These are phyloP conservation scores for Rhodotorula sp. DNA, from an alignment of 1,284 basidiomycete genomes.

Conservation along the genomic window DNA sequence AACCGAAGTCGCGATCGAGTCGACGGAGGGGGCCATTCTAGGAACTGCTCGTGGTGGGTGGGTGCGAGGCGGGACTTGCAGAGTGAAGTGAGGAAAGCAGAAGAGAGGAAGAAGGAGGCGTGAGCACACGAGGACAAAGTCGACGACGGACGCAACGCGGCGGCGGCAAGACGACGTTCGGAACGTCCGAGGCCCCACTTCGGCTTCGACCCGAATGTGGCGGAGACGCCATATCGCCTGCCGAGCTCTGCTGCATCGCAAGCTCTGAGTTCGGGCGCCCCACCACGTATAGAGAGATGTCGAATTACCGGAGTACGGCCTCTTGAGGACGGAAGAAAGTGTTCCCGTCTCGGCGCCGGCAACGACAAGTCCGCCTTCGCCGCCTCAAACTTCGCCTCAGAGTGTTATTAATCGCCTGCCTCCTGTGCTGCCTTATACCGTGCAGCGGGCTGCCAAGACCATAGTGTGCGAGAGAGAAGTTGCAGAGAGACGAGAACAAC, in stretches of 20 bases:
- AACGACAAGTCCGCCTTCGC: no score
- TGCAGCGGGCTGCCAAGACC: no score
- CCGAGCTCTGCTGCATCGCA: not conserved
- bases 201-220: not conserved
- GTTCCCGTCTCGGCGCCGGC: no score
- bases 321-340: no score
- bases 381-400: no score
- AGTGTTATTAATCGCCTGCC: no score
- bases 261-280: no score
- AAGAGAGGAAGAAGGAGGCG: not conserved
- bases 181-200: not conserved
- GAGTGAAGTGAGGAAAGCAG: not conserved
- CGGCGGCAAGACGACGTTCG: slow-evolving; percentile 1
- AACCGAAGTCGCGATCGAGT: slow-evolving; percentile 1
- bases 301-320: no score
- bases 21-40: slow-evolving; percentile 10
- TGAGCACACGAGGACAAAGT: not conserved
- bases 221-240: not conserved
- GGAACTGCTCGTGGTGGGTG: not conserved
- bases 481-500: no score
- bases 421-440: no score
- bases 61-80: not conserved
- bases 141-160: not conserved
- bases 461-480: no score
- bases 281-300: no score